Evolutionary conservation across 2,329 filamentous ascomycete species (phyloP), one percentile per base, ranked within the genome.

Genomic region (Fusarium sp.): DNA sequence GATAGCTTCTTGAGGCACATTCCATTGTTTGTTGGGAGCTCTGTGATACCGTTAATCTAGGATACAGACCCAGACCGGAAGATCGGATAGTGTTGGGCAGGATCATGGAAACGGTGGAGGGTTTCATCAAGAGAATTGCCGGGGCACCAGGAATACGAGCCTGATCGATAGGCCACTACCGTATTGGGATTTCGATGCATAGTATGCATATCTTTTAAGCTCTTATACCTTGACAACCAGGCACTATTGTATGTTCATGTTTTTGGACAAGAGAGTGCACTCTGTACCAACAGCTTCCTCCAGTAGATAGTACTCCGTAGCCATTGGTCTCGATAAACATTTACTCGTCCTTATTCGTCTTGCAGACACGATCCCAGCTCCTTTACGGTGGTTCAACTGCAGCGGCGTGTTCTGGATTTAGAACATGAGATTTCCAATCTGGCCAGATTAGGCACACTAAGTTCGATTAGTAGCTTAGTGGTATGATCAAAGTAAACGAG

Each of bases 41-140:
- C 14, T 33, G 30, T 33, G 7, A 33, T 33, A 33, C 30, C 14
- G 14, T 33, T 8, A 11, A 35, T 14, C 17, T 8, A 37, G 2
- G 35, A 37, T 14, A 8, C 35, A n/a, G 35, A 4, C n/a, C 35
- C 17, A 5, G 33, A 5, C 15, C 49, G 19, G 59, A 39, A 33
- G 59, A 62, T 28, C 15, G 48, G 9, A 45, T 26, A 11, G 13
- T 22, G 4, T 39, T 48, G 7, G 17, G 7, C 33, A 40, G 33
- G 33, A 44, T 52, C 46, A 47, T 35, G 46, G 45, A 35, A 20
- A 57, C 26, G 35, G 51, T 51, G 58, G 41, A 49, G 40, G 43
- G 65, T 65, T 55, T 57, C 59, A 56, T 64, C 53, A 22, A 47
- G 35, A 47, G 35, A 46, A 56, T 39, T 56, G 47, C 58, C 26